Evolutionary conservation across 179 eudicot genomes (phyloP).

Genomic region (Beta macrorhiza): DNA sequence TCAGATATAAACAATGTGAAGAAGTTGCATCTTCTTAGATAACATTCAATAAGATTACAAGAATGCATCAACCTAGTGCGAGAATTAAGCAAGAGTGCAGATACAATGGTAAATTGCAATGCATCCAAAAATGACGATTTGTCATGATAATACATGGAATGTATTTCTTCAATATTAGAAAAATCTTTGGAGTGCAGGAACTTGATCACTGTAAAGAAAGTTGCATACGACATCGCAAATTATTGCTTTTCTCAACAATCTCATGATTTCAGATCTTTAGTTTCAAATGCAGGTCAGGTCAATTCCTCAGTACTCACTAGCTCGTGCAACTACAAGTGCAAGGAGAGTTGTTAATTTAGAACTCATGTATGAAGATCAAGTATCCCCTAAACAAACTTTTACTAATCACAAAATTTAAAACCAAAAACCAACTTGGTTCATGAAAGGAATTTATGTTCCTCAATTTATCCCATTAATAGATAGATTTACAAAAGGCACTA

Average conservation of each 20-base stretch:
- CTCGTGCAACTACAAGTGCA: conserved; percentile 59
- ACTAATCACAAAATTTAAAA: too few relatives aligned
- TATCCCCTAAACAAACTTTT: too few relatives aligned
- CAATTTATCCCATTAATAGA: too few relatives aligned
- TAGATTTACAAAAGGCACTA: too few relatives aligned
- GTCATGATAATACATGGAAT: neutral
- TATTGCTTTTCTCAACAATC: neutral
- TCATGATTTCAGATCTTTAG: conserved; percentile 9
- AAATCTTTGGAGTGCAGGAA: neutral
- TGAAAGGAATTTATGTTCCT: too few relatives aligned
- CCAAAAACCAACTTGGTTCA: too few relatives aligned
- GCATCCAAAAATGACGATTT: neutral
- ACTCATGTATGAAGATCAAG: too few relatives aligned
- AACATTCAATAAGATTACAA: neutral
- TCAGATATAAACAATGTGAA: too few relatives aligned
- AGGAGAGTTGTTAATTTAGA: neutral
- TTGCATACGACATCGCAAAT: neutral
- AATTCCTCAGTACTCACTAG: conserved; percentile 61
- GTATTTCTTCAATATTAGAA: neutral
- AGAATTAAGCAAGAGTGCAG: neutral
- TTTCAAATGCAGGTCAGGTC: conserved; percentile 31
- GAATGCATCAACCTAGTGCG: neutral
- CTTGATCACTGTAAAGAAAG: conserved; percentile 4
- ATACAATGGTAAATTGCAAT: neutral
- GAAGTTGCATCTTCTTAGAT: neutral